Evolutionary conservation across 495 filamentous ascomycete genomes (phyloP), one percentile per base, ranked within the genome.

Genomic region (Annulohypoxylon maeteangense): DNA sequence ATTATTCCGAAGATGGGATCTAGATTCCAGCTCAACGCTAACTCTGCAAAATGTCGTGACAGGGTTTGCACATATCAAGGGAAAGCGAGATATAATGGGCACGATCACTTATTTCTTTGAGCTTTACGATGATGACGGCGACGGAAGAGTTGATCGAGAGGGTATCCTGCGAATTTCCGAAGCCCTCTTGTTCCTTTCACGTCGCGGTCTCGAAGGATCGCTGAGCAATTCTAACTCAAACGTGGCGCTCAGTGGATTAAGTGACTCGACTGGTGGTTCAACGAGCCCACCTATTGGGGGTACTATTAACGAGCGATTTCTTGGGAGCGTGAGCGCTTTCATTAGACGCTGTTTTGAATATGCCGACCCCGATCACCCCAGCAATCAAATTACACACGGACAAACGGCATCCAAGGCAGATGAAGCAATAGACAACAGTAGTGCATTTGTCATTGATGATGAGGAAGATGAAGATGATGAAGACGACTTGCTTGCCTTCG

Each of bases 261-360:
- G 76, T 16, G 78, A 79, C 22, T 72, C 72, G 34, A 44, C 47
- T 20, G 76, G 64, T 45, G 65, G 62, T n/a, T 64, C 68, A 6
- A 58, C 69, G 10, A 70, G 67, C 62, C 78, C 83, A 1, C 73
- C 81, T 14, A 76, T 82, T 11, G 82, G 80, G 1, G 81, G 79
- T 34, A 78, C 80, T 42, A 67, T 82, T 5, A 91, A 93, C 68
- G 95, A 98, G 74, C 86, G 89, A 50, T 97, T 98, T 74, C 83
- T 99, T 14, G 90, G 90, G 40, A 97, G 94, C 71, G 92, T 98
- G 62, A 96, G 93, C 72, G 93, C 93, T 2, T 99, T 99, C 79
- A 98, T 98, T 59, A 86, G 94, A 57, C 87, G 95, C 40, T 99
- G 95, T 79, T 98, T 99, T 67, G 96, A 99, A 81, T 99, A 99